Conservation (phyloP, 345 rosid species). For the thale cress (Arabidopsis thaliana) region TAIR10.1 NC_003071.7:15277501-15278000, state of each 20-base stretch:
- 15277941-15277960: too few species aligned
- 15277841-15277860: not conserved
- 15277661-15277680: not conserved
- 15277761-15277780: slow-evolving; percentile 23
- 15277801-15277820: slow-evolving; percentile 12
- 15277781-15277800: slow-evolving; percentile 27
- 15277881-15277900: too few species aligned
- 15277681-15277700: slow-evolving; percentile 4
- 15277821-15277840: slow-evolving; percentile 4
- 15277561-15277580: not conserved
- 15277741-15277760: slow-evolving; percentile 17
- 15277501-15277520: slow-evolving; percentile 10
- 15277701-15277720: not conserved
- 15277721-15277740: not conserved
- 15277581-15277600: not conserved
- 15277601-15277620: not conserved
- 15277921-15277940: too few species aligned
- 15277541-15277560: not conserved
- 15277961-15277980: not conserved
- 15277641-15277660: not conserved
- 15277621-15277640: slow-evolving; percentile 3
- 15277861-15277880: not conserved
- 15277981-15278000: not conserved
- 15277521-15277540: not conserved
- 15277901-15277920: not conserved